Evolutionary conservation across 768 basidiomycete species (phyloP), one percentile per base, ranked within the genome.

Genomic region (Omphalotus guepiniiformis): DNA sequence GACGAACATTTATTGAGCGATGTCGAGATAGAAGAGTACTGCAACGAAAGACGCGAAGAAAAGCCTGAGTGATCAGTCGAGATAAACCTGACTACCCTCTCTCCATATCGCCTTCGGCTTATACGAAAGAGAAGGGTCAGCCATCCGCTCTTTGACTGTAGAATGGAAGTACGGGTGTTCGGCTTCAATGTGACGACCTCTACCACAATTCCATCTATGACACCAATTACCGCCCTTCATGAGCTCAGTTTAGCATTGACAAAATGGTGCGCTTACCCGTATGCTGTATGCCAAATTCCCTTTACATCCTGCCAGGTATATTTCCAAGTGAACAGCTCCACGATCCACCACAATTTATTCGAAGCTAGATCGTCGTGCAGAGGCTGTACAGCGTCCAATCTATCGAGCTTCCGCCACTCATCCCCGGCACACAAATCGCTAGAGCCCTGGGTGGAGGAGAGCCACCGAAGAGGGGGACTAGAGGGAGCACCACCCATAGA

Each of bases 141-240:
- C 61, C 67, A 81, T 80, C 37, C 87, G 75, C 51, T 73, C 59
- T 62, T 75, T 72, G 28, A 90, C 88, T 4, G 78, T 79, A 30
- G 67, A 56, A 55, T 89, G 87, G 58, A 89, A 82, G 7, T 70
- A 71, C 0, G 85, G 83, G 3, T 68, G 52, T 18, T 52, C 41
- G 36, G 67, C 69, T 5, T 59, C 55, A 45, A 88, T 75, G 13
- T 59, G 52, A 11, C 87, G 73, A 0, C 83, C 83, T 45, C 65
- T 69, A 13, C 85, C 85, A 1, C 82, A 47, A 55, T 88, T 74
- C 41, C 72, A 62, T 35, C 80, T 82, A 48, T 5, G 45, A n/a
- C 36, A 5, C 7, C 23, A 40, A 22, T 26, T 40, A 27, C 16
- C 16, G 12, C 21, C n/a, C 6, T 25, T n/a, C n/a, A n/a, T n/a